Evolutionary conservation across 805 yeast species (phyloP), one percentile per base, ranked within the genome.

Genomic region (Wickerhamomyces chambardii): DNA sequence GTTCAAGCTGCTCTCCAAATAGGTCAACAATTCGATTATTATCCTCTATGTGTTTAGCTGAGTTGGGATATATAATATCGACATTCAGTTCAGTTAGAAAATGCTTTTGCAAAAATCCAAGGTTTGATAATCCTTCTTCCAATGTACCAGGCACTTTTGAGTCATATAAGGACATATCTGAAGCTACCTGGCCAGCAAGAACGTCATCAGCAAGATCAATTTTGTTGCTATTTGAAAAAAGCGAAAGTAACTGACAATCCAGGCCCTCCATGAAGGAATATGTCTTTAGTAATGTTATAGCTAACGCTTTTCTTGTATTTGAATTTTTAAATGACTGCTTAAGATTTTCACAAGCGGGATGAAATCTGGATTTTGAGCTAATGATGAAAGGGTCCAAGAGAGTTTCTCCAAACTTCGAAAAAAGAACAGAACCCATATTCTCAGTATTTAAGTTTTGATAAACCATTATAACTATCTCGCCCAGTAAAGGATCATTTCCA

Each of bases 1-100:
- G 90, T 43, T 89, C 96, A 29, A 85, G 59, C 55, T 89, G 97
- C 29, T 78, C 79, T 1, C 97, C 97, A 6, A 90, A 58, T 26
- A 81, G 54, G 40, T 69, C 80, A 0, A 87, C 96, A 16, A 90
- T 54, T 38, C 68, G 74, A 50, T 89, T 87, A 55, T 89, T 90
- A 14, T 70, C 62, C 31, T 82, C 84, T 17, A 75, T 67, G 3
- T 69, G 64, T 3, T 47, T 51, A 34, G 66, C 70, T 11, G 65
- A 54, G 40, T 74, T 70, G 37, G 71, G 73, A 53, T 89, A 89
- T 1, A 89, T 67, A 4, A 85, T 81, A 56, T 90, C 97, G 12
- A 87, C 55, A 16, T 79, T 61, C 2, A 71, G 55, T 0, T 90
- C 73, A 12, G 66, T 55, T 21, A 78, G 48, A 30, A 41, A 45